Conservation (phyloP, 2,329 filamentous ascomycete genomes). For the Macrophomina pseudophaseolina region DNA sequence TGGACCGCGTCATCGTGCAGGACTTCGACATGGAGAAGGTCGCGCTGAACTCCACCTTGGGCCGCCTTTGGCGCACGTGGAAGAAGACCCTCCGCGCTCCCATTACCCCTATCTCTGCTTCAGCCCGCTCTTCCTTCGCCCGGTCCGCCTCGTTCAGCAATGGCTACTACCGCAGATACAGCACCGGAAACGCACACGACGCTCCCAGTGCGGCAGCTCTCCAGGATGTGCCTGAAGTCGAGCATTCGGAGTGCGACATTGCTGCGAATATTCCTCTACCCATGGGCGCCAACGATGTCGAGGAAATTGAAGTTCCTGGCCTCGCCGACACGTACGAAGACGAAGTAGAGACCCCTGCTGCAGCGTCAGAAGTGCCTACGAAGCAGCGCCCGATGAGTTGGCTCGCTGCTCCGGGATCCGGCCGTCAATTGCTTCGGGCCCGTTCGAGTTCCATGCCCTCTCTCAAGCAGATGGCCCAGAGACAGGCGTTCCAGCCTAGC, state of each 20-base stretch:
- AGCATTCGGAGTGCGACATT: constrained; percentile 51
- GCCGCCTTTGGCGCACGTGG: constrained; percentile 92
- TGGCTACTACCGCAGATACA: constrained; percentile 16
- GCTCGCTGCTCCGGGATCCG: constrained; percentile 38
- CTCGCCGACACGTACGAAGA: constrained; percentile 61
- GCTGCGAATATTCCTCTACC: constrained; percentile 72
- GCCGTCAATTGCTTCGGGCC: constrained; percentile 11
- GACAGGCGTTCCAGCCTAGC: not conserved
- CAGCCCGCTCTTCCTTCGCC: constrained; percentile 2
- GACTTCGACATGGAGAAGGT: constrained; percentile 93
- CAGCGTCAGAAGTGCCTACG: not conserved
- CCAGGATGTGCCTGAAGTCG: constrained; percentile 46
- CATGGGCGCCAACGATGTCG: constrained; percentile 68
- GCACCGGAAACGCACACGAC: constrained; percentile 24
- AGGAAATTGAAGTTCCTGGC: constrained; percentile 81
- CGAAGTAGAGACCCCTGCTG: constrained; percentile 38
- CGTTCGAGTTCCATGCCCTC: constrained; percentile 15
- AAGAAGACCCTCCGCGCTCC: constrained; percentile 74
- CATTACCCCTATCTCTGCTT: constrained; percentile 34
- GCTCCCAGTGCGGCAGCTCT: constrained; percentile 21
- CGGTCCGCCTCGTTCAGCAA: not conserved
- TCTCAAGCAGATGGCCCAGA: constrained; percentile 3
- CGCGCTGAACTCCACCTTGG: constrained; percentile 85
- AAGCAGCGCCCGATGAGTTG: constrained; percentile 19
- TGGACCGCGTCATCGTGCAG: constrained; percentile 76